Evolutionary conservation across 2,329 filamentous ascomycete species (phyloP), one percentile per base, ranked within the genome.

Genomic region (Periconia sp.): DNA sequence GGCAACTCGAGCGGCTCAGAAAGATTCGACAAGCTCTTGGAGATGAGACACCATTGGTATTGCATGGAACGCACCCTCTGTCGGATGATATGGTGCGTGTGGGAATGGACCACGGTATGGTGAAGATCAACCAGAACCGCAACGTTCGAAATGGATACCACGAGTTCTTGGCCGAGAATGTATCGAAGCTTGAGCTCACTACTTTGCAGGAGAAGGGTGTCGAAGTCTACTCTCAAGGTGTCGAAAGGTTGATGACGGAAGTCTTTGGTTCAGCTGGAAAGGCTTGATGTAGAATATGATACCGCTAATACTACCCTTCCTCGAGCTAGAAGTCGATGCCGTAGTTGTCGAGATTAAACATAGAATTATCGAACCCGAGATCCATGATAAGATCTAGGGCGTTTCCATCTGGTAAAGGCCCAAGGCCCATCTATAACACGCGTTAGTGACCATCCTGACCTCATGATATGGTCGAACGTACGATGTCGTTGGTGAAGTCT

Each of bases 31-130:
- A 74, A 38, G 68, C 69, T 26, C 71, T 75, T 5, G 71, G 71
- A 1, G 63, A 64, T 13, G 59, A 68, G 33, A 75, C 79, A 11
- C 65, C 71, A 24, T 57, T 81, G 37, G 79, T 80, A 6, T 63
- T 81, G 43, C 79, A 82, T 59, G 79, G 79, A 1, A 79, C 79
- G 4, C 78, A 81, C 58, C 75, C 74, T n/a, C 80, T 79, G 47
- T 73, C 73, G 1, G 66, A 72, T 50, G 74, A 78, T 44, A 75
- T 80, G 28, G 77, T 80, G 49, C 60, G 69, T 24, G 71, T 73
- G 56, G 79, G 76, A 41, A 77, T 81, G 44, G 67, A 68, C 43
- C 69, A 69, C 32, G 79, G 79, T 1, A 74, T 81, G 23, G 72
- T 72, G 22, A 75, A 79, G 56, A 65, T 80, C n/a, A 81, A 82